A percentile compares a stretch with the other conserved stretches of the same genome.
Evolutionary conservation across 345 rosid genomes (phyloP).

Genomic region (Rubroshorea leprosula): DNA sequence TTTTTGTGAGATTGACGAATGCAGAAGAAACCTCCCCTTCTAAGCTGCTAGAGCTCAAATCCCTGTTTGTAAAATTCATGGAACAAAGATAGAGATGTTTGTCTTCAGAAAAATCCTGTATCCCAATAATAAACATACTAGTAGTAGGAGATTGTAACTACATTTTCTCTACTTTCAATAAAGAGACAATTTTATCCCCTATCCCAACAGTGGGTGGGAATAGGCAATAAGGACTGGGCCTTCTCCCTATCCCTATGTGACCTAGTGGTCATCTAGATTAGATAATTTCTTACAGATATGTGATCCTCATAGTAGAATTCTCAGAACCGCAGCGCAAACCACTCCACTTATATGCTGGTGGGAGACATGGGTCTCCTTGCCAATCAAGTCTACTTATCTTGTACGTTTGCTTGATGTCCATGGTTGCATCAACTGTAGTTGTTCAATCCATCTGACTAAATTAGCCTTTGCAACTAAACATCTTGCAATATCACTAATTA

Average conservation of each 20-base stretch:
- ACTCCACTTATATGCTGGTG: conserved; percentile 9
- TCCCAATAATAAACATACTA: too few relatives aligned
- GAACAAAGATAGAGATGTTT: neutral
- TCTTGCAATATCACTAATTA: too few relatives aligned
- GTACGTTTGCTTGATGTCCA: conserved; percentile 6
- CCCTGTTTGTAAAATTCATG: conserved; percentile 5
- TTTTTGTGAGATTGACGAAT: conserved; percentile 10
- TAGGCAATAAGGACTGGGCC: too few relatives aligned
- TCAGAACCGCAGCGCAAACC: conserved; percentile 16
- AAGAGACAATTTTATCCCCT: too few relatives aligned
- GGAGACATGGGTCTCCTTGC: conserved; percentile 32
- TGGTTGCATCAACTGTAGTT: conserved; percentile 13
- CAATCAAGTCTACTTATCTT: neutral
- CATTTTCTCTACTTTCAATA: too few relatives aligned
- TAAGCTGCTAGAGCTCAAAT: conserved; percentile 24
- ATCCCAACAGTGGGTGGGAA: too few relatives aligned
- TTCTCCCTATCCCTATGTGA: too few relatives aligned
- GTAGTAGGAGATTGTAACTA: too few relatives aligned
- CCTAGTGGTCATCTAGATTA: too few relatives aligned
- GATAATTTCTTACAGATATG: conserved; percentile 17
- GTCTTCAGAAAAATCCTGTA: too few relatives aligned
- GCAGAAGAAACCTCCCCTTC: conserved; percentile 13
- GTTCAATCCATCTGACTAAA: too few relatives aligned
- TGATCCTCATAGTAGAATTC: conserved; percentile 21
- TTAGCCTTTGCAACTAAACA: too few relatives aligned